Percentiles rank a stretch among this genome's conserved stretches.
phyloP scores from a whole-genome alignment of 257 asterid genomes.

The Plantago major region DNA sequence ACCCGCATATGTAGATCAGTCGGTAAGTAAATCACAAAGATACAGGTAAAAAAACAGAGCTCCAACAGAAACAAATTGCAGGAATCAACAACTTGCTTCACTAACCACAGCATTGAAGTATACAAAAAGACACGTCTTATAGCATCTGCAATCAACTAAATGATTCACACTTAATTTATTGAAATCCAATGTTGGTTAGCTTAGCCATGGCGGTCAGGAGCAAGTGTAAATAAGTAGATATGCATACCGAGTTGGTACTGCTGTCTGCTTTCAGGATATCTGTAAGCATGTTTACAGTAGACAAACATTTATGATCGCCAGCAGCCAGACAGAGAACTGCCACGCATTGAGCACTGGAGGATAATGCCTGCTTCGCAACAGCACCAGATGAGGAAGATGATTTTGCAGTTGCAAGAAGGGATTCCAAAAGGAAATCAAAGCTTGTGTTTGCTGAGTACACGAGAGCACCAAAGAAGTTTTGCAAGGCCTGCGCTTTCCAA shows the following conservation, averaged over 20 bases:
- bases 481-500: constrained; percentile 67
- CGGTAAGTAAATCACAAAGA: no score
- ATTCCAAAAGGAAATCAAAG: constrained; percentile 81
- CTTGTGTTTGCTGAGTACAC: constrained; percentile 94
- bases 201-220: constrained; percentile 11
- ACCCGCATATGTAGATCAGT: no score
- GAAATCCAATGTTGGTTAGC: background rate
- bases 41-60: no score
- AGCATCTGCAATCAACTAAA: background rate
- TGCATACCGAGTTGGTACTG: constrained; percentile 71
- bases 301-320: constrained; percentile 65
- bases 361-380: constrained; percentile 95
- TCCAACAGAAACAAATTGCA: no score
- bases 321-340: constrained; percentile 99
- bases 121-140: background rate
- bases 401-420: constrained; percentile 94
- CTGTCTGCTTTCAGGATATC: constrained; percentile 78
- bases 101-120: no score
- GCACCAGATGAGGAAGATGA: constrained; percentile 79
- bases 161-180: constrained; percentile 9
- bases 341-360: constrained; percentile 92
- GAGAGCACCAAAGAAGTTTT: constrained; percentile 77
- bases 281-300: constrained; percentile 91
- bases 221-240: constrained; percentile 13
- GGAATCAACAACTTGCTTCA: no score